Conservation (phyloP, 108 stramenopile genomes). For the Stephanodiscus minutulus region DNA sequence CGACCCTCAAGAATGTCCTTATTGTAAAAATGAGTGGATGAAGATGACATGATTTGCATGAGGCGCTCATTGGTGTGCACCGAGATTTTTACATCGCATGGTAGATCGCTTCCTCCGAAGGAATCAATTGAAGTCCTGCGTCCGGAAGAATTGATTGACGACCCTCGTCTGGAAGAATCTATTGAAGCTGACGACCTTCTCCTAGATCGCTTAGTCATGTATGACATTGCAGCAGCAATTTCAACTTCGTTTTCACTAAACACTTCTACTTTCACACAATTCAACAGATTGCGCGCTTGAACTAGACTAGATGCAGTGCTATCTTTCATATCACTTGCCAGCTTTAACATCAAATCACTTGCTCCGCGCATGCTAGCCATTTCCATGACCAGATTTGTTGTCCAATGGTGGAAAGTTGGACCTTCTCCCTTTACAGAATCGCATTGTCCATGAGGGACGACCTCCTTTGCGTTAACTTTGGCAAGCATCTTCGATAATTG, state of each 20-base stretch:
- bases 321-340: constrained; percentile 8
- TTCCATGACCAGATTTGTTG: background rate
- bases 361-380: background rate
- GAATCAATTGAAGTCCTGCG: constrained; percentile 1
- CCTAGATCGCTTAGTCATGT: constrained; percentile 6
- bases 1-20: background rate
- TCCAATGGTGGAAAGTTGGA: constrained; percentile 12
- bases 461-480: constrained; percentile 2
- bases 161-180: background rate
- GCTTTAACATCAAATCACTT: constrained; percentile 13
- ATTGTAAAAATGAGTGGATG: too few species aligned
- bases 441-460: constrained; percentile 13
- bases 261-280: constrained; percentile 1
- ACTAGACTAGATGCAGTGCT: background rate
- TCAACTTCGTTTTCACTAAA: constrained; percentile 10
- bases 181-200: background rate
- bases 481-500: constrained; percentile 5
- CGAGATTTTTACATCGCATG: too few species aligned
- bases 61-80: too few species aligned
- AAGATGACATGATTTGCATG: too few species aligned
- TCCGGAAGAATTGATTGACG: background rate
- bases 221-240: constrained; percentile 13
- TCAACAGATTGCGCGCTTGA: background rate
- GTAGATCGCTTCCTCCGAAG: too few species aligned
- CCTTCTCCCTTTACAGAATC: constrained; percentile 27